Percentiles rank a stretch among this genome's conserved stretches.
Conservation (phyloP, 257 asterid genomes). For the Oldenlandia corymbosa region DNA sequence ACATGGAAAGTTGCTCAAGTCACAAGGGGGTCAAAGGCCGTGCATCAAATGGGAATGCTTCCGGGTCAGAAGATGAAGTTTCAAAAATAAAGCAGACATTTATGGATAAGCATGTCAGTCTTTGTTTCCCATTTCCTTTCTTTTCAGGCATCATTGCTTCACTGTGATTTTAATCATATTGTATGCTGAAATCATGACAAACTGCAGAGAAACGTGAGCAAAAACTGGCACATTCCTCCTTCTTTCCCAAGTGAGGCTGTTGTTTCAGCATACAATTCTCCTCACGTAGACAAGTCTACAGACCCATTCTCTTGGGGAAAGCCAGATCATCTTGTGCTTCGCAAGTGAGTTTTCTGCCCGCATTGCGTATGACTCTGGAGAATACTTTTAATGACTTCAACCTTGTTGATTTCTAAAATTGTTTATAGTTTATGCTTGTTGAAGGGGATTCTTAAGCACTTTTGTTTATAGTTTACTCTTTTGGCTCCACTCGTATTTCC, state of each 20-base stretch:
- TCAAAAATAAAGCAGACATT: conserved; percentile 52
- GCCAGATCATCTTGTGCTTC: conserved; percentile 83
- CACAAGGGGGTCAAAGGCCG: conserved; percentile 26
- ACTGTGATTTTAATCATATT: conserved; percentile 14
- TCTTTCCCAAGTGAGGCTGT: conserved; percentile 89
- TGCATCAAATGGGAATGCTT: conserved; percentile 20
- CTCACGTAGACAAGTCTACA: conserved; percentile 88
- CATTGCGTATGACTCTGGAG: neutral
- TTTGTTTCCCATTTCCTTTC: conserved; percentile 9
- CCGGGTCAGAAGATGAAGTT: conserved; percentile 28
- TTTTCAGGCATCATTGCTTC: conserved; percentile 4
- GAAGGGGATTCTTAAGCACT: no score
- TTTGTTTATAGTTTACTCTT: neutral
- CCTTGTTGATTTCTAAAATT: no score
- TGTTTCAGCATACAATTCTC: conserved; percentile 72
- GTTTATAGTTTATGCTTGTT: neutral
- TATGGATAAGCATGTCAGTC: conserved; percentile 76
- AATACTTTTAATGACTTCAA: neutral
- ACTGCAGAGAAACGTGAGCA: conserved; percentile 90
- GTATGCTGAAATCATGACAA: conserved; percentile 10
- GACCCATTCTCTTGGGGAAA: conserved; percentile 89
- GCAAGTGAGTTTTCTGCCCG: conserved; percentile 53
- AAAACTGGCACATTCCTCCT: conserved; percentile 89
- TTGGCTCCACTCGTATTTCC: neutral
- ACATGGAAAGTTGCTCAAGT: conserved; percentile 21